phyloP scores from a whole-genome alignment of 106 monocot species.

The Apostasia shenzhenica region DNA sequence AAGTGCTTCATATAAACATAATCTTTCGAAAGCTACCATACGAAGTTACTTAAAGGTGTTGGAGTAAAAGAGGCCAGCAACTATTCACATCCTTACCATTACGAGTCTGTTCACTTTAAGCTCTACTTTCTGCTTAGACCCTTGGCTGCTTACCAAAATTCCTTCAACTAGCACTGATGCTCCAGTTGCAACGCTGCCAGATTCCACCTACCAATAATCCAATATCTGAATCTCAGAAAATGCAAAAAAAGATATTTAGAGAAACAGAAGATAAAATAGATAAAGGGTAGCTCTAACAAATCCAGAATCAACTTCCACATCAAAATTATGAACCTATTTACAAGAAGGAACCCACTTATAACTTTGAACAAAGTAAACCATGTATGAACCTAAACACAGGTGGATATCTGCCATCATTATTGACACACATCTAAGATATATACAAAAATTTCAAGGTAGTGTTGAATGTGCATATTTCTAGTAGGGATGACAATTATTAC shows the following conservation, averaged over 20 bases:
- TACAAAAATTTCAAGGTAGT: no score
- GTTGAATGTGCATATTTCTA: no score
- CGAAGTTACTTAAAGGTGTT: no score
- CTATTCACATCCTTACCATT: conserved; percentile 34
- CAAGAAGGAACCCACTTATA: not conserved
- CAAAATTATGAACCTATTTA: not conserved
- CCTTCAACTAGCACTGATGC: conserved; percentile 74
- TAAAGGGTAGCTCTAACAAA: not conserved
- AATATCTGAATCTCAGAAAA: conserved; percentile 1
- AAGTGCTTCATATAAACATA: no score
- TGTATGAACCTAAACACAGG: no score
- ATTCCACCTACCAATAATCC: conserved; percentile 56
- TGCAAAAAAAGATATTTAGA: conserved; percentile 1
- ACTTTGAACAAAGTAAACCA: not conserved
- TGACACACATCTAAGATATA: no score
- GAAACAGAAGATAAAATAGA: not conserved
- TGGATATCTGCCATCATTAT: no score
- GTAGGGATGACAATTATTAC: no score
- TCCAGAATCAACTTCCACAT: not conserved
- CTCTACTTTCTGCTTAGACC: conserved; percentile 93
- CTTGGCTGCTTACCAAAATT: conserved; percentile 76
- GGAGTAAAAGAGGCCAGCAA: not conserved
- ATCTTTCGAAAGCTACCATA: no score
- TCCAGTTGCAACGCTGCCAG: conserved; percentile 57
- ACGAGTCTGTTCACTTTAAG: conserved; percentile 64